phyloP scores from a whole-genome alignment of 345 rosid genomes.

The Alliaria petiolata region DNA sequence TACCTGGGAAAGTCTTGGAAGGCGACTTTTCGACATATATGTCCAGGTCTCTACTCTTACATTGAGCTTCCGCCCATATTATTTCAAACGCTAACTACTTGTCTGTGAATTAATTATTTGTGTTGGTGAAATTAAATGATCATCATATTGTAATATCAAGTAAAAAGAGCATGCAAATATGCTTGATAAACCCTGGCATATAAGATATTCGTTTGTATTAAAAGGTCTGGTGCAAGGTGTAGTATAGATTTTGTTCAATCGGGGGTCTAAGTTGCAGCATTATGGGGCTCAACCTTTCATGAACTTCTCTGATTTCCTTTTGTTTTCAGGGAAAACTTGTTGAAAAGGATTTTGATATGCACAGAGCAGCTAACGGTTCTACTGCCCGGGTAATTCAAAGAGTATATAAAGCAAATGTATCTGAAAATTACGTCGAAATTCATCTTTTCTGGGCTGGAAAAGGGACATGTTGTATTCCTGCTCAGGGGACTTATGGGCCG shows the following conservation, averaged over 20 bases:
- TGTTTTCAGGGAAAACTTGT: constrained; percentile 45
- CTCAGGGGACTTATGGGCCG: constrained; percentile 54
- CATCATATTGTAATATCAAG: background rate
- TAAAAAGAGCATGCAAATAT: too few species aligned
- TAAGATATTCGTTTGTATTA: constrained; percentile 14
- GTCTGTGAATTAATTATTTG: too few species aligned
- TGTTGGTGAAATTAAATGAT: background rate
- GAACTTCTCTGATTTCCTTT: background rate
- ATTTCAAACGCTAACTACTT: too few species aligned
- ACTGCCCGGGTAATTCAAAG: constrained; percentile 33
- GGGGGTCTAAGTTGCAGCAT: too few species aligned
- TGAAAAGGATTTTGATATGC: constrained; percentile 48
- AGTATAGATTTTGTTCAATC: too few species aligned
- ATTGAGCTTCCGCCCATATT: too few species aligned
- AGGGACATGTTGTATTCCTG: constrained; percentile 51
- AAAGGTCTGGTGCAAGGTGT: too few species aligned
- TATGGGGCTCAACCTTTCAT: constrained; percentile 4
- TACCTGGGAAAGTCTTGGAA: constrained; percentile 48
- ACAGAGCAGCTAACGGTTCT: constrained; percentile 33
- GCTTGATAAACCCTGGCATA: constrained; percentile 6
- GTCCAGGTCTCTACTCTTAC: constrained; percentile 38
- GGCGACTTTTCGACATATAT: constrained; percentile 48
- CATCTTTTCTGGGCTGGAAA: constrained; percentile 73
- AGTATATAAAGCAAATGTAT: constrained; percentile 41
- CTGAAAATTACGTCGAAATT: constrained; percentile 51